A percentile compares a stretch with the other conserved stretches of the same genome.
Conservation (phyloP, 2,329 filamentous ascomycete genomes). For the Herpotrichia juniperi region DNA sequence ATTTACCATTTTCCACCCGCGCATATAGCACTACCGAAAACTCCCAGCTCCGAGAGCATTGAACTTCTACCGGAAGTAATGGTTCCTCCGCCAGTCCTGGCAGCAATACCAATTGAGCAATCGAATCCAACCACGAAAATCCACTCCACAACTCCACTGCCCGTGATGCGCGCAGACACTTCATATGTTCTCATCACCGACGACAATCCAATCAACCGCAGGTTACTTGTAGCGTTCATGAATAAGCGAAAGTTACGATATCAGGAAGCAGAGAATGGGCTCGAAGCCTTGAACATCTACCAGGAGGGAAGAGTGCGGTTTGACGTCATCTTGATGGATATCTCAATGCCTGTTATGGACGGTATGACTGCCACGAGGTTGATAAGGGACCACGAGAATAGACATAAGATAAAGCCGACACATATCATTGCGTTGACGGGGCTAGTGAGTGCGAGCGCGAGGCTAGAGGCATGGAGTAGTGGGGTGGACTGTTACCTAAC, state of each 20-base stretch:
- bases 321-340: constrained; percentile 42
- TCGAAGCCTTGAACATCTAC: constrained; percentile 36
- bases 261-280: constrained; percentile 38
- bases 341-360: constrained; percentile 47
- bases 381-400: constrained; percentile 38
- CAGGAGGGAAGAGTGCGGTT: constrained; percentile 19
- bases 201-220: constrained; percentile 48
- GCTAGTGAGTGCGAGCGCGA: constrained; percentile 21
- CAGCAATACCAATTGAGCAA: neutral
- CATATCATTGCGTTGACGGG: constrained; percentile 34
- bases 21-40: neutral
- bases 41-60: neutral
- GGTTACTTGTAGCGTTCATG: constrained; percentile 39
- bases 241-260: constrained; percentile 30
- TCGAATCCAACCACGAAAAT: neutral
- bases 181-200: constrained; percentile 43
- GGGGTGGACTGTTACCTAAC: constrained; percentile 32
- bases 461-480: constrained; percentile 28
- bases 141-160: neutral
- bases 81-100: neutral
- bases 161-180: neutral
- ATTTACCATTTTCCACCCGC: too few relatives aligned
- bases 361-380: constrained; percentile 41
- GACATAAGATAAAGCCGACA: constrained; percentile 12
- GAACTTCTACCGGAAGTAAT: neutral